Percentiles rank a stretch among this genome's conserved stretches.
These are phyloP conservation scores for Gamsiella multidivaricata DNA, from an alignment of 192 early-diverging fungal species.

Conservation along the genomic window DNA sequence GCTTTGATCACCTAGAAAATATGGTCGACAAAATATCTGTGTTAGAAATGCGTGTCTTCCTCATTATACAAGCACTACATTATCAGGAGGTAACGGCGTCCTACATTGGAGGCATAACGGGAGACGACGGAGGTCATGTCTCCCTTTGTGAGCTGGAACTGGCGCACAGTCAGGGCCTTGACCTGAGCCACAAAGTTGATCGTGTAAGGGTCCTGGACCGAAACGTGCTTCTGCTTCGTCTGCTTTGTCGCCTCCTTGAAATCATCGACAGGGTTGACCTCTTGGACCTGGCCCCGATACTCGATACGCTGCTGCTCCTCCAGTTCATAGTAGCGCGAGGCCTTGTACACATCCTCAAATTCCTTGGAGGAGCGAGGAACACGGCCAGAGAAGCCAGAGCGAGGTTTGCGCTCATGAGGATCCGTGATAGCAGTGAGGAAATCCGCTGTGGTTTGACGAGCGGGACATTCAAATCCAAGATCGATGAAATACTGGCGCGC, in stretches of 20 bases:
- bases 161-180: constrained; percentile 66
- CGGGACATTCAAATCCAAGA: constrained; percentile 70
- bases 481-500: constrained; percentile 73
- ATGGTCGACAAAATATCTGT: constrained; percentile 52
- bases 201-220: constrained; percentile 67
- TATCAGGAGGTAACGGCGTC: too few relatives aligned
- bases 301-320: constrained; percentile 55
- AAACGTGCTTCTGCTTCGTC: constrained; percentile 64
- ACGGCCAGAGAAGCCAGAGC: constrained; percentile 63
- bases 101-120: constrained; percentile 53
- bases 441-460: constrained; percentile 77
- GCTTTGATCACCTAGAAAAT: constrained; percentile 64
- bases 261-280: constrained; percentile 25
- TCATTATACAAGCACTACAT: too few relatives aligned
- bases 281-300: constrained; percentile 55
- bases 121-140: constrained; percentile 65
- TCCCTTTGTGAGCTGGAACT: constrained; percentile 70
- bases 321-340: constrained; percentile 53
- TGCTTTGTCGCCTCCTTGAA: constrained; percentile 64
- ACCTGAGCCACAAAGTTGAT: constrained; percentile 75
- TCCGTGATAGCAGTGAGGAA: constrained; percentile 80
- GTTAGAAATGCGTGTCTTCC: neutral
- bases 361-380: constrained; percentile 69
- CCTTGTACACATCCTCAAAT: constrained; percentile 68
- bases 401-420: constrained; percentile 63